phyloP scores from a whole-genome alignment of 208 protist species.

The Porcisia hertigi region DNA sequence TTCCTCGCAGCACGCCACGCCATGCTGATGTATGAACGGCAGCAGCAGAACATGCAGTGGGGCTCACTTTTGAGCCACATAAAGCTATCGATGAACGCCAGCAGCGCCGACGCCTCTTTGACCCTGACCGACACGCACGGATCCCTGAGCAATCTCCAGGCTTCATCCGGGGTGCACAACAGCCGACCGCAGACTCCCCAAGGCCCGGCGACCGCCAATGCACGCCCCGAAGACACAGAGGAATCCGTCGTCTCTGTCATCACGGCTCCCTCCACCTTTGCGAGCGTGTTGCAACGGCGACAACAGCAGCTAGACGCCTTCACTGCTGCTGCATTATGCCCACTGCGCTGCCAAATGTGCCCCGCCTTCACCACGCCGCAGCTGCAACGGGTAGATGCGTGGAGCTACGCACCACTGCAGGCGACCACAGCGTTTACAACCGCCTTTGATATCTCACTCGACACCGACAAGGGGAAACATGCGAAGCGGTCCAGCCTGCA shows the following conservation, averaged over 20 bases:
- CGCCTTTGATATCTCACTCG: background rate
- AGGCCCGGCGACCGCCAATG: background rate
- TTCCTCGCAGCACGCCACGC: constrained; percentile 22
- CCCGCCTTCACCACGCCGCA: constrained; percentile 57
- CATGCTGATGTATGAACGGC: constrained; percentile 26
- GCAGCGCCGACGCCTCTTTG: background rate
- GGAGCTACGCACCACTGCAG: constrained; percentile 54
- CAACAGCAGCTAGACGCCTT: constrained; percentile 31
- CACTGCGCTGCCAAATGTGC: constrained; percentile 45
- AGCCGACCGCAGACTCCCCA: background rate
- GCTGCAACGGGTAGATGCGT: constrained; percentile 59
- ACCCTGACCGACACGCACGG: background rate
- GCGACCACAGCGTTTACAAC: constrained; percentile 12
- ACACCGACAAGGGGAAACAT: background rate
- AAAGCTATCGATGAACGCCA: background rate
- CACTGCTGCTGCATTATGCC: constrained; percentile 33
- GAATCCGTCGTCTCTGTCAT: background rate
- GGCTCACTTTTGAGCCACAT: constrained; percentile 11
- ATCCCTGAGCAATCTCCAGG: background rate
- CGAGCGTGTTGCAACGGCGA: constrained; percentile 9
- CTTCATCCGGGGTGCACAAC: background rate
- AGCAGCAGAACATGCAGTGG: constrained; percentile 29
- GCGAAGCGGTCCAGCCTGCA: background rate
- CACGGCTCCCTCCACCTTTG: constrained; percentile 9
- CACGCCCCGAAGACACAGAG: background rate